Evolutionary conservation across 2,329 filamentous ascomycete genomes (phyloP).

Genomic region (Aureobasidium namibiae): DNA sequence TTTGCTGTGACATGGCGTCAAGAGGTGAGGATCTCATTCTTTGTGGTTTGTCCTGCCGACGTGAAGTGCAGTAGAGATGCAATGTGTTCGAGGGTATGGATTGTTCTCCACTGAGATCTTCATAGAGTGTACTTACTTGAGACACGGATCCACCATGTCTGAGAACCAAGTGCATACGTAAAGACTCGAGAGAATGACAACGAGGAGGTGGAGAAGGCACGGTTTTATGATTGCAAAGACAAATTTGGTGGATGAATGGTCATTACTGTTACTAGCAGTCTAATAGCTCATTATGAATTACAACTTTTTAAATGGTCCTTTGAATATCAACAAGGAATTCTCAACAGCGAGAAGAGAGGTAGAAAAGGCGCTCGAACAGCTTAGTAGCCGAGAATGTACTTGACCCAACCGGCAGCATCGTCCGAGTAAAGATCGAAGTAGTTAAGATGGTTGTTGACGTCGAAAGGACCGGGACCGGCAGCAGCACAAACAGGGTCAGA

Average conservation of each 20-base stretch:
- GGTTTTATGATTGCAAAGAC: too few species aligned
- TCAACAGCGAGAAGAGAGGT: not conserved
- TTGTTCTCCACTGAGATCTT: too few species aligned
- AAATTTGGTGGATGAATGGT: not conserved
- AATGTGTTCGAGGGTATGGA: too few species aligned
- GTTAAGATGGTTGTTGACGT: slow-evolving; percentile 28
- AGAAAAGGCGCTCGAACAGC: not conserved
- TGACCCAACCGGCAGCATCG: slow-evolving; percentile 22
- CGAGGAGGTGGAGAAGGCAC: too few species aligned
- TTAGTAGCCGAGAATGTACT: slow-evolving; percentile 11
- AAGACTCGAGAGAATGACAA: not conserved
- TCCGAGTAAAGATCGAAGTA: slow-evolving; percentile 30
- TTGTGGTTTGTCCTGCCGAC: too few species aligned
- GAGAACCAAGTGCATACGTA: not conserved
- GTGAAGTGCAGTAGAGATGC: not conserved
- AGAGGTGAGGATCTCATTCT: not conserved
- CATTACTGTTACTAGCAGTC: not conserved
- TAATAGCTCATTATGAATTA: slow-evolving; percentile 1
- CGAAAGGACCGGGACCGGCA: slow-evolving; percentile 23
- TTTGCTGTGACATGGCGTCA: too few species aligned
- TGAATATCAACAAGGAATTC: not conserved
- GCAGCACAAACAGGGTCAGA: slow-evolving; percentile 28
- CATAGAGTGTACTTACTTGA: not conserved
- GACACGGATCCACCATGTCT: not conserved
- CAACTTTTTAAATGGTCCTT: not conserved